Evolutionary conservation across 148 eudicot genomes (phyloP).

Genomic region (Silene uniflora): DNA sequence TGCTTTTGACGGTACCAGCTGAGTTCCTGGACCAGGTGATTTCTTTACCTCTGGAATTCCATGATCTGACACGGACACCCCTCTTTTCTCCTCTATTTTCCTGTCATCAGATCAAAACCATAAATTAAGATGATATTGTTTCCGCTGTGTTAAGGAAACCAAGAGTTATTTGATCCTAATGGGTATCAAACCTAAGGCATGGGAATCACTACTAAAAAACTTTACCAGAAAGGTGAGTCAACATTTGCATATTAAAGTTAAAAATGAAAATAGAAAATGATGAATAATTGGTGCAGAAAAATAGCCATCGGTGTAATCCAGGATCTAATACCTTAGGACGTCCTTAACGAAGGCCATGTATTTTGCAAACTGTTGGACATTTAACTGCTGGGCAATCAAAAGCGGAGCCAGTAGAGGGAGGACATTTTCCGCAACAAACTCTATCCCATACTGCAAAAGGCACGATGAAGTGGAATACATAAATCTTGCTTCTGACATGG

Average conservation of each 20-base stretch:
- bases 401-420: conserved; percentile 80
- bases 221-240: not conserved
- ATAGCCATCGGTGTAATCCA: not conserved
- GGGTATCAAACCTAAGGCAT: not conserved
- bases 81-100: conserved; percentile 84
- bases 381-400: conserved; percentile 77
- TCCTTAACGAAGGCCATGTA: conserved; percentile 91
- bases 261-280: not conserved
- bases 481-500: not conserved
- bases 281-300: not conserved
- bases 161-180: not conserved
- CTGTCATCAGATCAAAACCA: conserved; percentile 31
- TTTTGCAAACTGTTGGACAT: conserved; percentile 96
- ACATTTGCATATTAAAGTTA: not conserved
- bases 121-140: not conserved
- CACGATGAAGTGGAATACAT: conserved; percentile 15
- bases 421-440: conserved; percentile 79
- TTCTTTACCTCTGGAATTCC: conserved; percentile 51
- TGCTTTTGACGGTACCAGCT: conserved; percentile 32
- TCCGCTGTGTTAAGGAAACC: not conserved
- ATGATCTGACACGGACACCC: conserved; percentile 65
- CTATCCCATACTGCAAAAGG: conserved; percentile 63
- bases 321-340: conserved; percentile 53
- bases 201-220: not conserved
- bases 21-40: conserved; percentile 32